Evolutionary conservation across 164 flowering plant genomes (phyloP).

Genomic region (Akebia trifoliata): DNA sequence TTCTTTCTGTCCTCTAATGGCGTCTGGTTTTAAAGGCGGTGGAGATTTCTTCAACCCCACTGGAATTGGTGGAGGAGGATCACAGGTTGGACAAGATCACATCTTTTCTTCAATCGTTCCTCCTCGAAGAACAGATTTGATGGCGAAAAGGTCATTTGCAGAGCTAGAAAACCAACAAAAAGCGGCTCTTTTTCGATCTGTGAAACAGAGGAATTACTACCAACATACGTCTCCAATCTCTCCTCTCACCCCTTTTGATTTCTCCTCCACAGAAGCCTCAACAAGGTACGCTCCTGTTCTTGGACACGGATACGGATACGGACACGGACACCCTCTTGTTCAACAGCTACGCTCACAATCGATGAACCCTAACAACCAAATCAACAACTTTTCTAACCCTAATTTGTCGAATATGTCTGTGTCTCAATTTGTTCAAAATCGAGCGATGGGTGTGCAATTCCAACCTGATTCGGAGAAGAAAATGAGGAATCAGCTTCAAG

Average conservation of each 20-base stretch:
- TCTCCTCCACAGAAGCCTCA: slow-evolving; percentile 23
- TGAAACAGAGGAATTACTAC: slow-evolving; percentile 42
- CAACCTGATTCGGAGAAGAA: slow-evolving; percentile 43
- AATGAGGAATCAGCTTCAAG: slow-evolving; percentile 55
- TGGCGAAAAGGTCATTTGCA: slow-evolving; percentile 51
- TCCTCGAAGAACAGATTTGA: slow-evolving; percentile 22
- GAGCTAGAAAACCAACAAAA: slow-evolving; percentile 38
- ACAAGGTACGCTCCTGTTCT: slow-evolving; percentile 6
- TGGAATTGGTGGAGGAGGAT: slow-evolving; percentile 9
- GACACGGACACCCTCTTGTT: slow-evolving; percentile 23
- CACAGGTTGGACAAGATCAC: no score
- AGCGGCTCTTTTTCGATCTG: slow-evolving; percentile 44
- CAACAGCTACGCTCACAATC: slow-evolving; percentile 29
- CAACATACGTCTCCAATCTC: slow-evolving; percentile 49
- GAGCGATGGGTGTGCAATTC: neutral
- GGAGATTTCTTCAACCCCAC: slow-evolving; percentile 10
- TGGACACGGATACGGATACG: no score
- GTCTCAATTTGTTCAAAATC: slow-evolving; percentile 16
- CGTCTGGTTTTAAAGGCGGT: slow-evolving; percentile 12
- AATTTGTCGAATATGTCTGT: slow-evolving; percentile 10
- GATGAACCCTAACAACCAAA: neutral
- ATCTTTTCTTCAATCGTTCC: no score
- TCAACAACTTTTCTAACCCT: neutral
- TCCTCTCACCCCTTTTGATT: slow-evolving; percentile 44
- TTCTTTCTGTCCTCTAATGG: slow-evolving; percentile 3